A percentile compares a stretch with the other conserved stretches of the same genome.
phyloP scores from a whole-genome alignment of 163 green algal species.

The Scenedesmus sp. region DNA sequence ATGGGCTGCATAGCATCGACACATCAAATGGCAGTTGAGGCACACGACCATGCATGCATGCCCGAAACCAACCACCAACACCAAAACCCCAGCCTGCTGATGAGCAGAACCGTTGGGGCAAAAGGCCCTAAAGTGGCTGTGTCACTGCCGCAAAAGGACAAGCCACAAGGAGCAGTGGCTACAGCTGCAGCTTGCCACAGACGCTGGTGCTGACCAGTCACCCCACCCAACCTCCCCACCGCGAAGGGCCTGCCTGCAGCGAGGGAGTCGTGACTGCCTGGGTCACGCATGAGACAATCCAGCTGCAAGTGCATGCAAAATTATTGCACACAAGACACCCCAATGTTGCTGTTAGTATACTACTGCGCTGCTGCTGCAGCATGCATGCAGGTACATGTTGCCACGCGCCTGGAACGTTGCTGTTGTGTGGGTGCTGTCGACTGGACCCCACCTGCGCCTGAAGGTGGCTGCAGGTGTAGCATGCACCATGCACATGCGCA shows the following conservation, averaged over 20 bases:
- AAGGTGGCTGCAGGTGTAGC: background rate
- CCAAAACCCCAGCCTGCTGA: background rate
- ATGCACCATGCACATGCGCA: background rate
- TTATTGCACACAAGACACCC: background rate
- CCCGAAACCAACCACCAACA: background rate
- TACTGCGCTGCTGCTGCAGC: background rate
- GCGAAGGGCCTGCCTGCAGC: background rate
- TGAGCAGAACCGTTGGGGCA: background rate
- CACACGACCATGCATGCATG: background rate
- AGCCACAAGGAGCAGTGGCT: background rate
- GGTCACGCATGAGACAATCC: background rate
- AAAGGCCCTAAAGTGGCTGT: background rate
- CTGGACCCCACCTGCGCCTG: background rate
- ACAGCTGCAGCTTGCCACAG: background rate
- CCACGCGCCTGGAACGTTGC: background rate
- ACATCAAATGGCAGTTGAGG: background rate
- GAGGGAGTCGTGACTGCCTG: background rate
- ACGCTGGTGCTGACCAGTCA: background rate
- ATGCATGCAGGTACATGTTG: slow-evolving; percentile 3
- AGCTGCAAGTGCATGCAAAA: background rate
- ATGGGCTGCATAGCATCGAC: background rate
- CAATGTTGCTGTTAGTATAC: background rate
- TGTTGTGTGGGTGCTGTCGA: background rate
- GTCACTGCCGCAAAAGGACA: background rate
- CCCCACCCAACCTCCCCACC: background rate